Evolutionary conservation across 805 yeast species (phyloP), one percentile per base, ranked within the genome.

Genomic region (Teunomyces panamensis): DNA sequence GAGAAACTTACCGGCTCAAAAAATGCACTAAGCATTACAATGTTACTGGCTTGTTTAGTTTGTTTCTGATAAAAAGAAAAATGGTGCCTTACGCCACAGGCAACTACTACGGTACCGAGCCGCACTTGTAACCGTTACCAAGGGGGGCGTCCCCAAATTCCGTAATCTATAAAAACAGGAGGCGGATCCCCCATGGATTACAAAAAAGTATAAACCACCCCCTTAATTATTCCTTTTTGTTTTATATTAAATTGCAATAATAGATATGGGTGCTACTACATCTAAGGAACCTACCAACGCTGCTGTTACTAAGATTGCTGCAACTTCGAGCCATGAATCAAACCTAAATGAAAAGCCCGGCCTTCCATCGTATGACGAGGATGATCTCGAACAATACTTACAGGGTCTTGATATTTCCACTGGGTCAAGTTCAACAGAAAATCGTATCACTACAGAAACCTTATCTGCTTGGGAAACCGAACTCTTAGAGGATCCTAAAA

Each of bases 401-500:
- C 46, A 52, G 28, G 54, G 56, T 8, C 41, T 62, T 14, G 49
- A 52, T 29, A 27, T 26, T 5, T 20, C 28, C 13, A 17, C 24
- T 17, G 48, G 35, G 26, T 44, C 29, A 9, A 17, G 39, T 29
- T 13, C 48, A 10, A 35, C 43, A 4, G 44, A 30, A 7, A 56
- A 58, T 36, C 56, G 79, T 11, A 60, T 48, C 33, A 44, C 29
- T 14, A 20, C 33, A 9, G 45, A 45, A 3, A 36, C 51, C 1
- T 48, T 52, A 30, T 20, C 46, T 13, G 26, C 50, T 3, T 81
- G 85, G 85, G 77, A 79, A 53, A 47, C 62, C 1, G 69, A 68
- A 1, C 65, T 81, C 43, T 53, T 68, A 6, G 49, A 74, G 3
- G 77, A 76, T 53, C 73, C 77, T 5, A 79, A 80, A 57, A 80